phyloP scores from a whole-genome alignment of 306 rosid species.

The Macrotyloma uniflorum region DNA sequence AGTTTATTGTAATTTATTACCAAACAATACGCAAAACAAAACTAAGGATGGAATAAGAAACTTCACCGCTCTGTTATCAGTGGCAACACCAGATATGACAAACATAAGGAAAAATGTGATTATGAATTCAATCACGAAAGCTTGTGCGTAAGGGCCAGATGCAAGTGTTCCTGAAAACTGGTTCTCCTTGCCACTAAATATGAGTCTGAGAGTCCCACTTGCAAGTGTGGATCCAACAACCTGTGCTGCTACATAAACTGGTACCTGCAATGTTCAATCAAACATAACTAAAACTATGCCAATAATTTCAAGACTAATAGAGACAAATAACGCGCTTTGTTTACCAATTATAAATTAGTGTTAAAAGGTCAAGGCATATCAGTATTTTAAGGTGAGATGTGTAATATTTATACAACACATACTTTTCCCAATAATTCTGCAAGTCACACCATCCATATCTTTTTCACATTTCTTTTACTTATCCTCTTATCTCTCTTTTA shows the following conservation, averaged over 20 bases:
- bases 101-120: conserved; percentile 92
- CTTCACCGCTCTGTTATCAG: conserved; percentile 81
- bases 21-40: conserved; percentile 16
- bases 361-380: not conserved
- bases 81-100: conserved; percentile 77
- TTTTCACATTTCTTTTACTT: not conserved
- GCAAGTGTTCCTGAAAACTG: conserved; percentile 74
- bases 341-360: not conserved
- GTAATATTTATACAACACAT: not conserved
- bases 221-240: conserved; percentile 81
- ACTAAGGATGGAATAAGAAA: not conserved
- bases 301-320: not conserved
- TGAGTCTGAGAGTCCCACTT: conserved; percentile 67
- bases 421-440: not conserved
- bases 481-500: not conserved
- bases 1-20: not conserved
- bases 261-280: conserved; percentile 50
- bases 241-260: conserved; percentile 66
- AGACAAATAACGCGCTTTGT: not conserved
- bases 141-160: conserved; percentile 54
- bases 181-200: conserved; percentile 53
- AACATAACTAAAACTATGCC: not conserved
- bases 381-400: not conserved
- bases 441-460: not conserved
- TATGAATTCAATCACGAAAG: conserved; percentile 79